A percentile compares a stretch with the other conserved stretches of the same genome.
These are phyloP conservation scores for Citrullus mucosospermus DNA, from an alignment of 306 rosid genomes.

Conservation along the genomic window DNA sequence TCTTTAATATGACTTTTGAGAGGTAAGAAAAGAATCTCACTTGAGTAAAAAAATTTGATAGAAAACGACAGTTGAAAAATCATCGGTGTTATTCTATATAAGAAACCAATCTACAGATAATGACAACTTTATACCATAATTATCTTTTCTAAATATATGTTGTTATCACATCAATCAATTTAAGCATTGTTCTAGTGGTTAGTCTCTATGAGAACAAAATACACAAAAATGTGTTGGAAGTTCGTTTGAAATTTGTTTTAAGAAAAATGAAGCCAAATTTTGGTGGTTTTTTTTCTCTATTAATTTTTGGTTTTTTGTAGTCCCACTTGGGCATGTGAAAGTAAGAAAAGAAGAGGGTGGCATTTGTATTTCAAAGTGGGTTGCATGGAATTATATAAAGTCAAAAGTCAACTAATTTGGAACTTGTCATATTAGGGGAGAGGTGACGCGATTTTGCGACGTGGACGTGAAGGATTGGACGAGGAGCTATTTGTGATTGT, in stretches of 20 bases:
- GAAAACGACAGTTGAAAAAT: too few relatives aligned
- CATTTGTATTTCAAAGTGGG: background rate
- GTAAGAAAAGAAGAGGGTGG: background rate
- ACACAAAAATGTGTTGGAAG: background rate
- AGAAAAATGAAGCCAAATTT: background rate
- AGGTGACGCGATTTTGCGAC: background rate
- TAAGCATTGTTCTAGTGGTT: background rate
- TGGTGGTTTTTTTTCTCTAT: background rate
- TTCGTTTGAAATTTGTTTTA: background rate
- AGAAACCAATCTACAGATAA: too few relatives aligned
- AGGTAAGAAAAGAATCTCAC: too few relatives aligned
- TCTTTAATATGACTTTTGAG: too few relatives aligned
- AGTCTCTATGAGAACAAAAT: background rate
- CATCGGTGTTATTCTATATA: too few relatives aligned
- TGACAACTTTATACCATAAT: background rate
- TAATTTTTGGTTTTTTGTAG: background rate
- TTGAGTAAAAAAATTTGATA: too few relatives aligned
- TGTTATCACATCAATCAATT: background rate
- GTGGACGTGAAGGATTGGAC: background rate
- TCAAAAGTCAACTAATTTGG: conserved; percentile 5
- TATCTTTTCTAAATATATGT: too few relatives aligned
- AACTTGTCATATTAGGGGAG: background rate
- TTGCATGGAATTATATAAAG: background rate
- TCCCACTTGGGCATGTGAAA: background rate
- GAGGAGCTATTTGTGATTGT: background rate